phyloP scores from a whole-genome alignment of 148 eudicot genomes.

The Talinum fruticosum region DNA sequence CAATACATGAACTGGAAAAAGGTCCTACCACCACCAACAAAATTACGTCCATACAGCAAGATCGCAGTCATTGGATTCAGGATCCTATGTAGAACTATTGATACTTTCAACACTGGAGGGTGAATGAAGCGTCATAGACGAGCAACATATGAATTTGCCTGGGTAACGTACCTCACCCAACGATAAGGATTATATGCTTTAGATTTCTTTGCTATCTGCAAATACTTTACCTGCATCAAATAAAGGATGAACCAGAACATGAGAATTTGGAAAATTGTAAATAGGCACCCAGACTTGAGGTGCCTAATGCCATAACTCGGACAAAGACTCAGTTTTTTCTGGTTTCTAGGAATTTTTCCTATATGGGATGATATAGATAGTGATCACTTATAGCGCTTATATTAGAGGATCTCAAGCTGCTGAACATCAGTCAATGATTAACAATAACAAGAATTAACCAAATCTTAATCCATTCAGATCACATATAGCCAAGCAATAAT shows the following conservation, averaged over 20 bases:
- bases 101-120: background rate
- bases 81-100: background rate
- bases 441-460: too few species aligned
- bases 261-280: background rate
- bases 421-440: too few species aligned
- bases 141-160: conserved; percentile 81
- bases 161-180: conserved; percentile 90
- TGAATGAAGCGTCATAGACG: conserved; percentile 46
- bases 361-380: background rate
- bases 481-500: background rate
- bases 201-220: conserved; percentile 76
- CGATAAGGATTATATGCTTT: conserved; percentile 73
- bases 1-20: background rate
- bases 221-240: conserved; percentile 64
- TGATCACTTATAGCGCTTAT: too few species aligned
- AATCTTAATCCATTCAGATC: too few species aligned
- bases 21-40: background rate
- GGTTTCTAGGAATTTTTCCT: background rate
- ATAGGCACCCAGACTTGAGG: background rate
- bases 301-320: background rate
- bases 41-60: background rate
- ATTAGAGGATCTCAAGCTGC: too few species aligned
- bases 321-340: background rate
- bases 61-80: background rate
- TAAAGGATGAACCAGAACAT: background rate